Evolutionary conservation across 768 basidiomycete genomes (phyloP).

Genomic region (Melanogaster broomeanus): DNA sequence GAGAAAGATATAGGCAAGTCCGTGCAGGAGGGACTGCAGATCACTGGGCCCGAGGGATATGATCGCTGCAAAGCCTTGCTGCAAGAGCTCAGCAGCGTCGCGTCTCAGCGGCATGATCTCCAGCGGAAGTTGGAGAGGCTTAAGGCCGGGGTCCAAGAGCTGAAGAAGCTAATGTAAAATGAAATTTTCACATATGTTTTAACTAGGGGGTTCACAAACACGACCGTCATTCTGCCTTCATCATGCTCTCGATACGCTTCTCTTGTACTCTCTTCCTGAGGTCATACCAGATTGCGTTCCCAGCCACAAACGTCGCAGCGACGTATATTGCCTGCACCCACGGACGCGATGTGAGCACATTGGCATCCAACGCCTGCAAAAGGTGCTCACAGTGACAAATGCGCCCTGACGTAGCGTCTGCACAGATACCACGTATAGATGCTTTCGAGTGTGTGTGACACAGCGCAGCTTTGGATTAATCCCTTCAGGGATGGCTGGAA

Average conservation of each 20-base stretch:
- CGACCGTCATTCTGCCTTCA: conserved; percentile 61
- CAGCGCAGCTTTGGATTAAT: conserved; percentile 2
- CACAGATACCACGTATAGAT: conserved; percentile 34
- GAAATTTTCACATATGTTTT: no score
- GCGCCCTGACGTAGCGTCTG: conserved; percentile 23
- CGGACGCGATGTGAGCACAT: background rate
- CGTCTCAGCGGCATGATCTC: conserved; percentile 48
- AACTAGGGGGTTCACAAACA: no score
- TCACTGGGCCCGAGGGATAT: conserved; percentile 49
- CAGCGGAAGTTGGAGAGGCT: conserved; percentile 53
- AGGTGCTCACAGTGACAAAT: conserved; percentile 17
- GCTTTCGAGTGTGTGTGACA: conserved; percentile 24
- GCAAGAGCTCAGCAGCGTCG: conserved; percentile 48
- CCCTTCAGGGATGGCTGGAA: conserved; percentile 14
- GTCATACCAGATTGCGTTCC: conserved; percentile 55
- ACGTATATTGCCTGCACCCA: conserved; percentile 53
- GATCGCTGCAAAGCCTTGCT: conserved; percentile 52
- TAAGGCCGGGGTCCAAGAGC: conserved; percentile 44
- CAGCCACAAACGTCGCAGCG: conserved; percentile 47
- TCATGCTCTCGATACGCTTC: conserved; percentile 75
- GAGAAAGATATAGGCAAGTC: conserved; percentile 45
- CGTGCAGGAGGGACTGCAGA: conserved; percentile 49
- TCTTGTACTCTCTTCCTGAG: conserved; percentile 61
- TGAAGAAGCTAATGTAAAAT: conserved; percentile 21
- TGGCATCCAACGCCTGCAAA: background rate